phyloP scores from a whole-genome alignment of 2,329 filamentous ascomycete genomes.

The Cladosporium sp. region DNA sequence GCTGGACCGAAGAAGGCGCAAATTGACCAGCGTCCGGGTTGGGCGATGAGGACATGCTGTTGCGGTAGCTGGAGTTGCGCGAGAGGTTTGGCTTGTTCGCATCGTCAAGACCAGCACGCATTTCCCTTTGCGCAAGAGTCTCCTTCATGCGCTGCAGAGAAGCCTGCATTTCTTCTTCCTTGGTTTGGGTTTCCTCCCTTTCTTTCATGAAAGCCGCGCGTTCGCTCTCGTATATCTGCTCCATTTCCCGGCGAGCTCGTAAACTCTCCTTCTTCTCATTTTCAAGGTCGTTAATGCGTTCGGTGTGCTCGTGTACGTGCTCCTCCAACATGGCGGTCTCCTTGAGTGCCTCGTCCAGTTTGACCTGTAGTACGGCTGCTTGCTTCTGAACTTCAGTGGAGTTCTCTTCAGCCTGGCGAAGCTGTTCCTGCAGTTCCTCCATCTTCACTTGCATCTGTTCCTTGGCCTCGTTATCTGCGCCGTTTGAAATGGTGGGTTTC shows the following conservation, averaged over 20 bases:
- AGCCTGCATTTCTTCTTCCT: constrained; percentile 84
- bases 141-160: constrained; percentile 92
- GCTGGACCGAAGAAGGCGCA: constrained; percentile 77
- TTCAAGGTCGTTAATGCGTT: constrained; percentile 72
- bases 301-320: constrained; percentile 77
- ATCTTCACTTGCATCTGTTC: constrained; percentile 74
- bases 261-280: constrained; percentile 81
- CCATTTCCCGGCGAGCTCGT: constrained; percentile 82
- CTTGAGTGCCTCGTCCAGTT: constrained; percentile 75
- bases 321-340: constrained; percentile 88
- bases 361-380: constrained; percentile 74
- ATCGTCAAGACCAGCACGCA: constrained; percentile 46
- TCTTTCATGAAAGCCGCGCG: constrained; percentile 82
- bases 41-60: constrained; percentile 46
- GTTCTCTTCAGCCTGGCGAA: constrained; percentile 67
- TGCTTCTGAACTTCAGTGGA: constrained; percentile 76
- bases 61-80: constrained; percentile 24
- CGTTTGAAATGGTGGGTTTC: constrained; percentile 41
- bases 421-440: constrained; percentile 76
- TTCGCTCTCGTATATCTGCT: constrained; percentile 88
- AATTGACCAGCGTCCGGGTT: constrained; percentile 69
- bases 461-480: constrained; percentile 59
- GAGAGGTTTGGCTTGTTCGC: constrained; percentile 50
- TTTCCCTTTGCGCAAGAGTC: constrained; percentile 70
- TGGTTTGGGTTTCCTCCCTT: constrained; percentile 78